Base-by-base conservation (phyloP, 208 protist species). In the Porcisia deanei region DNA sequence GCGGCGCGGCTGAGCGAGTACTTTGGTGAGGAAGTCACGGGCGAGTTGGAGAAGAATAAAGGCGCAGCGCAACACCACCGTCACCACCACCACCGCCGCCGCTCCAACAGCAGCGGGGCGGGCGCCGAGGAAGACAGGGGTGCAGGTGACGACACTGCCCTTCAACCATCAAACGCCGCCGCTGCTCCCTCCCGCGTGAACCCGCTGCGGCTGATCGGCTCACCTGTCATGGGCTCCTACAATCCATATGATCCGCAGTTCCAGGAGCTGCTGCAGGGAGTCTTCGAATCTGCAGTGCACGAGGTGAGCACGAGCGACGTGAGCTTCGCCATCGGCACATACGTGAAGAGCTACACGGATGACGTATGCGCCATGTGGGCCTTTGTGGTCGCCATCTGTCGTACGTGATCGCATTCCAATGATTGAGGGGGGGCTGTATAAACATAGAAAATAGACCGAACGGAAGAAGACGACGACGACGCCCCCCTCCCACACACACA, bases 341-440 rank as follows among this genome's bases (percentile, higher is more conserved):
- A 96, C 78, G 92, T 93, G 54, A 93, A 91, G 85, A 88, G 88
- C 54, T 96, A 92, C 82, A 94, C 84, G 4, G 82, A 78, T n/a
- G 84, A 93, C 53, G 88, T 93, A n/a, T 91, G 82, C 68, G 88
- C 90, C 37, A 92, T 94, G 85, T 96, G 88, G 87, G 84, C 91
- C 37, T 93, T 94, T 63, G 75, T 96, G 9, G 84, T 90, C 7
- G 92, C 90, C 65, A 79, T 96, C 20, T 95, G 83, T 69, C 63
- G 78, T 9, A 71, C 65, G n/a, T 82, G 53, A 77, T 12, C 6
- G 47, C 14, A 52, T 52, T 52, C 66, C 12, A 41, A 47, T 0
- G 47, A 49, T 20, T 0, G 30, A 18, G 2, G 57, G 57, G 57
- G 10, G 25, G 7, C 16, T 10, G 52, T 54, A 18, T 18, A 18